Evolutionary conservation across 495 filamentous ascomycete genomes (phyloP), one percentile per base, ranked within the genome.

Genomic region (Lentithecium fluviatile): DNA sequence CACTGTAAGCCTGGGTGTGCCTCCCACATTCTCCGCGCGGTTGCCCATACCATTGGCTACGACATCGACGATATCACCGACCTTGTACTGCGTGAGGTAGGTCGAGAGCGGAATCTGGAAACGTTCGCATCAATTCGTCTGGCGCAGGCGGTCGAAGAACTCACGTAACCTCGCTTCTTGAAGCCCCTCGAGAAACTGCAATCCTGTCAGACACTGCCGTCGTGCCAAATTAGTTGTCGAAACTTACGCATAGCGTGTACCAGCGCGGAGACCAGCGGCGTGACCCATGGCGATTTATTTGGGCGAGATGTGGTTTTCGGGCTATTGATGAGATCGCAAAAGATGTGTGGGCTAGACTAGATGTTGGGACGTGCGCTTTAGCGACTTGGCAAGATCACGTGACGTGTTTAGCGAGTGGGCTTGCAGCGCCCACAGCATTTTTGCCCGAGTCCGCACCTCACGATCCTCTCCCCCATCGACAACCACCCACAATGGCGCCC

Each of bases 131-230:
- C 53, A 64, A 53, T 47, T 20, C 36, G 47, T 48, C 32, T 19
- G 46, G 34, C 47, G 38, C 37, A 80, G 82, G 95, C 96, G 71
- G 90, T 96, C 64, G 87, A 90, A 65, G 95, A 80, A 71, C 80
- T 82, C 81, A 98, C 96, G 78, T 82, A 81, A 72, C 94, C 94
- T 80, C 89, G 88, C 82, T 95, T 79, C 79, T 92, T 92, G 85
- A 96, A 98, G 74, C 83, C 80, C 71, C 92, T 84, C 69, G 86
- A 88, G 85, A 96, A 97, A 29, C 61, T 64, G 60, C 40, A 13
- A 7, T 26, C 11, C 8, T 10, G 54, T 64, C 48, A 64, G 54
- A 23, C 25, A 48, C 2, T 10, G 2, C 20, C 37, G 20, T 24
- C 3, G 37, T 36, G 10, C 19, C 24, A 13, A 17, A n/a, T 21